A percentile compares a stretch with the other conserved stretches of the same genome.
Conservation (phyloP, 768 basidiomycete species). For the Albatrellus ellisii region DNA sequence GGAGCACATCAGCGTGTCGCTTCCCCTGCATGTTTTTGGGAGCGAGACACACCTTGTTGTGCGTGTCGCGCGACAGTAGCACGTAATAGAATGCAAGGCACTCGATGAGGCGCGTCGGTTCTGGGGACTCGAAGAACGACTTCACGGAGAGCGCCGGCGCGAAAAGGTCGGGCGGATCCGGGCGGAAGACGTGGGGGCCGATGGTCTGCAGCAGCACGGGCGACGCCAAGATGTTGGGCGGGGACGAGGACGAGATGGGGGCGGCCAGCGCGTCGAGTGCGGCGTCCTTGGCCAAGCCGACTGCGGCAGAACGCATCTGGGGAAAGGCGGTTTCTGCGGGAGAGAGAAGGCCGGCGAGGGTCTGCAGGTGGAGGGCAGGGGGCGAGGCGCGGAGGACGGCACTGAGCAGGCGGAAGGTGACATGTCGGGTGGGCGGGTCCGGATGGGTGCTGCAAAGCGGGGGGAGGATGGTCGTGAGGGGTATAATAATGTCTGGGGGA, state of each 20-base stretch:
- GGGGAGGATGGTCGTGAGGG: constrained; percentile 38
- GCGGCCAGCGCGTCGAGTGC: constrained; percentile 37
- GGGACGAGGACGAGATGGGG: constrained; percentile 1
- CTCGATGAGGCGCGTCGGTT: constrained; percentile 50
- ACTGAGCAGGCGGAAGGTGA: constrained; percentile 47
- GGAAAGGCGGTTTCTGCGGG: constrained; percentile 36
- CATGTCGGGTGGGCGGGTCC: constrained; percentile 42
- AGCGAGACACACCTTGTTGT: constrained; percentile 34
- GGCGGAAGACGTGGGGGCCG: constrained; percentile 44
- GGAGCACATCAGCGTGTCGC: background rate
- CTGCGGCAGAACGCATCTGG: constrained; percentile 55
- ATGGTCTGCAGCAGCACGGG: constrained; percentile 42
- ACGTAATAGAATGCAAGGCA: constrained; percentile 59
- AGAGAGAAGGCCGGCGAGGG: constrained; percentile 37
- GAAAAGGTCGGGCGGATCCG: constrained; percentile 43
- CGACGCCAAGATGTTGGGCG: constrained; percentile 36
- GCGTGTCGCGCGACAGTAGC: constrained; percentile 40
- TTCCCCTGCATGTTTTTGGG: background rate
- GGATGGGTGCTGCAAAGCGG: constrained; percentile 49
- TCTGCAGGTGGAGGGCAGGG: constrained; percentile 34
- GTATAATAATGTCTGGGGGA: constrained; percentile 31
- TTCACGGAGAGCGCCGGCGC: constrained; percentile 15
- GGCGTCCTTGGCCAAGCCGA: constrained; percentile 59
- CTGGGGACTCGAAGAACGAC: constrained; percentile 34
- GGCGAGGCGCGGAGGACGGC: constrained; percentile 36